A percentile compares a stretch with the other conserved stretches of the same genome.
These are phyloP conservation scores for Podila horticola DNA, from an alignment of 192 early-diverging fungal species.

Conservation along the genomic window DNA sequence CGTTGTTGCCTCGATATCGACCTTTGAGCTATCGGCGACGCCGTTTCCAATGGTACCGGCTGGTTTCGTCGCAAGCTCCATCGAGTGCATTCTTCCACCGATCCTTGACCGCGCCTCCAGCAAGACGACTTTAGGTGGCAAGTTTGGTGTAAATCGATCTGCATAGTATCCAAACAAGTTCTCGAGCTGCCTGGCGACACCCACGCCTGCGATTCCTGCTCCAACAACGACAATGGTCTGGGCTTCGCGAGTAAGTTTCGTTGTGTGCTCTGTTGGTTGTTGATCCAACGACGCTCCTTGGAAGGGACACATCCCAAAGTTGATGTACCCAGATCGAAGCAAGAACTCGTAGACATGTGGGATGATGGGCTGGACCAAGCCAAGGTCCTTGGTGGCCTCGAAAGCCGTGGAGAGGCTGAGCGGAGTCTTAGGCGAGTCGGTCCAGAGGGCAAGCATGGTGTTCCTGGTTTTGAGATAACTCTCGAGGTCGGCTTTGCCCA, in stretches of 20 bases:
- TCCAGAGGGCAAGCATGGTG: conserved; percentile 45
- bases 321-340: conserved; percentile 58
- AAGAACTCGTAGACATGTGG: conserved; percentile 56
- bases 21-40: not conserved
- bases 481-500: conserved; percentile 24
- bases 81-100: conserved; percentile 60
- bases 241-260: not conserved
- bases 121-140: conserved; percentile 50
- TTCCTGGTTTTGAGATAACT: conserved; percentile 40
- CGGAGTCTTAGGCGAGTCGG: conserved; percentile 27
- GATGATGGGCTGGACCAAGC: conserved; percentile 32
- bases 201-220: conserved; percentile 55
- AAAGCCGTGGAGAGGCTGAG: conserved; percentile 23
- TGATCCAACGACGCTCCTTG: conserved; percentile 4
- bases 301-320: conserved; percentile 55
- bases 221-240: conserved; percentile 51
- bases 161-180: conserved; percentile 56
- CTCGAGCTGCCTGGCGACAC: conserved; percentile 54
- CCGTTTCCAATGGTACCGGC: not conserved
- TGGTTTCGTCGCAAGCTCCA: conserved; percentile 41
- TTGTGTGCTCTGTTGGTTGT: not conserved
- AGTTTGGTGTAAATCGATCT: conserved; percentile 21
- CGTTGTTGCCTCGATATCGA: not conserved
- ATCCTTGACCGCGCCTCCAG: conserved; percentile 57
- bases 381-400: conserved; percentile 33